Evolutionary conservation across 192 early-diverging fungal genomes (phyloP).

Genomic region (Umbelopsis sp.): DNA sequence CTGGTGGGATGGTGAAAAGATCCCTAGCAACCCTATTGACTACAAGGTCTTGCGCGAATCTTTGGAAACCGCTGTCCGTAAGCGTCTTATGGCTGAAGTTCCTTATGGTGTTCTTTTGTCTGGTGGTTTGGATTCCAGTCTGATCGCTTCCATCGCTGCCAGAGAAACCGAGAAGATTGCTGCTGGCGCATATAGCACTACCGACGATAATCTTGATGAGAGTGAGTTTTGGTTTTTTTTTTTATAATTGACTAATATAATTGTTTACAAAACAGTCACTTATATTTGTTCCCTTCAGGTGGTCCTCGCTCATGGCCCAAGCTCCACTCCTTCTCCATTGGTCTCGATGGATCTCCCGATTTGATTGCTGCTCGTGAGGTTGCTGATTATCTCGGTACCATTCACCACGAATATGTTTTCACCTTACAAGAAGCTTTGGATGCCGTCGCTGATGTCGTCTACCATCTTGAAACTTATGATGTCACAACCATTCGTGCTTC

Average conservation of each 20-base stretch:
- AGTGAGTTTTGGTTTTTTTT: constrained; percentile 36
- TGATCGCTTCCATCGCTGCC: constrained; percentile 94
- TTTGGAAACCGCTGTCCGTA: constrained; percentile 87
- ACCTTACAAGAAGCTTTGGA: constrained; percentile 96
- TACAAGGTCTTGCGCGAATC: constrained; percentile 79
- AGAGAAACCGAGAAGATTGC: constrained; percentile 78
- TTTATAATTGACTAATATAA: not conserved
- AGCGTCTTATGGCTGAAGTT: constrained; percentile 97
- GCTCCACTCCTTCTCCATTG: constrained; percentile 97
- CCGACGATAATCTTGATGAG: constrained; percentile 67
- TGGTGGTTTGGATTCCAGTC: constrained; percentile 93
- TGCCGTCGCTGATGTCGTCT: constrained; percentile 93
- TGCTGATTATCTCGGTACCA: constrained; percentile 88
- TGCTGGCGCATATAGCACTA: constrained; percentile 31
- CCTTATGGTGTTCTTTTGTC: constrained; percentile 96
- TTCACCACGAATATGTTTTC: constrained; percentile 97
- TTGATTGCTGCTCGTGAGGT: constrained; percentile 86
- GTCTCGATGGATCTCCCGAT: constrained; percentile 92
- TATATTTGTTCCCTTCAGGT: constrained; percentile 33
- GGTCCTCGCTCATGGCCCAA: constrained; percentile 79
- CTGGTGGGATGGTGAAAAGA: constrained; percentile 78
- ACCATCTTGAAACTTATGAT: constrained; percentile 98
- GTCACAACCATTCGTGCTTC: constrained; percentile 97
- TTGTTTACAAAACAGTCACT: not conserved
- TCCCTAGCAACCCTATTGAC: constrained; percentile 57